Percentiles rank a stretch among this genome's conserved stretches.
Conservation (phyloP, 352 stramenopile genomes). For the Blastocystis sp. region DNA sequence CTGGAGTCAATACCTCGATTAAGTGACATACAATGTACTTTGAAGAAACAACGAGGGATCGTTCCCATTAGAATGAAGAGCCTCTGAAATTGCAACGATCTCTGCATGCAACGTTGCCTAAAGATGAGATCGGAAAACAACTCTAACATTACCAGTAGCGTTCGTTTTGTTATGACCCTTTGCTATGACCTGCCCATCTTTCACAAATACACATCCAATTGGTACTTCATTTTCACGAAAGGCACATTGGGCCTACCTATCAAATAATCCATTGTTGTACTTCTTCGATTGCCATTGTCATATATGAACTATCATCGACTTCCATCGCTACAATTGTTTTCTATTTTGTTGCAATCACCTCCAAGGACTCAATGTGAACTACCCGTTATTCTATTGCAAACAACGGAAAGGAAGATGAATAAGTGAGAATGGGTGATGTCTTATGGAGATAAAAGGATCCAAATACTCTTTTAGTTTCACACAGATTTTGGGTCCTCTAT, state of each 20-base stretch:
- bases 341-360: neutral
- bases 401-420: too few species aligned
- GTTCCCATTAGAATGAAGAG: constrained; percentile 67
- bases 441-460: too few species aligned
- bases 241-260: constrained; percentile 71
- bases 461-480: too few species aligned
- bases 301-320: constrained; percentile 31
- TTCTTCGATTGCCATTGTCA: constrained; percentile 62
- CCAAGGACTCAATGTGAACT: neutral
- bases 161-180: constrained; percentile 78
- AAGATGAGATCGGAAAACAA: neutral
- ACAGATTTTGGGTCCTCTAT: too few species aligned
- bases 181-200: constrained; percentile 70
- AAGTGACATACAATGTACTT: neutral
- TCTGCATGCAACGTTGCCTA: constrained; percentile 81
- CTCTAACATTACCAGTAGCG: constrained; percentile 65
- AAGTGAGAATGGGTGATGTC: too few species aligned
- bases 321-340: neutral
- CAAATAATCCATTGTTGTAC: neutral
- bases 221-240: constrained; percentile 77
- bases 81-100: constrained; percentile 78
- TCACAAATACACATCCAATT: constrained; percentile 82
- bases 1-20: constrained; percentile 2
- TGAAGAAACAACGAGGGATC: constrained; percentile 17
- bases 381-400: neutral